Percentiles rank a stretch among this genome's conserved stretches.
These are phyloP conservation scores for Pestalotiopsis sp. DNA, from an alignment of 2,329 filamentous ascomycete species.

Conservation along the genomic window DNA sequence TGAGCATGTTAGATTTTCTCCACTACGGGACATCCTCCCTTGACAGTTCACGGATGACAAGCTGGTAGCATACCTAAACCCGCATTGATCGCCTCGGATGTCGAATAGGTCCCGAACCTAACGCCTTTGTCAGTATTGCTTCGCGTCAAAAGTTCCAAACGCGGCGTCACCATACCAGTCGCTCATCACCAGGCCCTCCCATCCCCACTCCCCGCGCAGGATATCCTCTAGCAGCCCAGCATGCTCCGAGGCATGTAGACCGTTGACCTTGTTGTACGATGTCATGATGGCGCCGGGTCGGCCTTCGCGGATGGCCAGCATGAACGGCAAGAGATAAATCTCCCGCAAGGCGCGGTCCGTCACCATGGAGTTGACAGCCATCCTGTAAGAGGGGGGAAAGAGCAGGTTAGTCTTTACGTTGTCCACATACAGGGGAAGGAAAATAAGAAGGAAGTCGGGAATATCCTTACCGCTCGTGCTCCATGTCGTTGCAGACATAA, in stretches of 20 bases:
- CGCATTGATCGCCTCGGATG: constrained; percentile 50
- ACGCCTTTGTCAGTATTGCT: constrained; percentile 49
- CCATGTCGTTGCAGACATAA: constrained; percentile 64
- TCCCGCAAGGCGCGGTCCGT: constrained; percentile 59
- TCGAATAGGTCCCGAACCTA: constrained; percentile 53
- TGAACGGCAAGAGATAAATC: constrained; percentile 61
- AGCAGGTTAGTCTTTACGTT: background rate
- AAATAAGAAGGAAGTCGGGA: background rate
- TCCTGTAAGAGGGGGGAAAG: constrained; percentile 40
- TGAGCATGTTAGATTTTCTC: too few relatives aligned
- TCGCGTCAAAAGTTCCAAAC: constrained; percentile 35
- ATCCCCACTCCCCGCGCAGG: constrained; percentile 59
- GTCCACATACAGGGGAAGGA: background rate
- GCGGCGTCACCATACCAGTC: constrained; percentile 53
- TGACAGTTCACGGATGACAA: too few relatives aligned
- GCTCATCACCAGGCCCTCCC: constrained; percentile 59
- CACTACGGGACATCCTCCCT: too few relatives aligned
- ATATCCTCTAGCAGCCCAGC: constrained; percentile 47
- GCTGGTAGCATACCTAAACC: constrained; percentile 39
- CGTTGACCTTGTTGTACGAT: constrained; percentile 61
- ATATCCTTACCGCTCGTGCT: constrained; percentile 59
- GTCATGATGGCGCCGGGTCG: constrained; percentile 60
- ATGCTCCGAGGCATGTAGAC: constrained; percentile 36
- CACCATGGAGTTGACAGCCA: constrained; percentile 36
- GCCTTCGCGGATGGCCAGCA: constrained; percentile 56